These are phyloP conservation scores for Claviceps lovelessii DNA, from an alignment of 2,329 filamentous ascomycete species.

Conservation along the genomic window DNA sequence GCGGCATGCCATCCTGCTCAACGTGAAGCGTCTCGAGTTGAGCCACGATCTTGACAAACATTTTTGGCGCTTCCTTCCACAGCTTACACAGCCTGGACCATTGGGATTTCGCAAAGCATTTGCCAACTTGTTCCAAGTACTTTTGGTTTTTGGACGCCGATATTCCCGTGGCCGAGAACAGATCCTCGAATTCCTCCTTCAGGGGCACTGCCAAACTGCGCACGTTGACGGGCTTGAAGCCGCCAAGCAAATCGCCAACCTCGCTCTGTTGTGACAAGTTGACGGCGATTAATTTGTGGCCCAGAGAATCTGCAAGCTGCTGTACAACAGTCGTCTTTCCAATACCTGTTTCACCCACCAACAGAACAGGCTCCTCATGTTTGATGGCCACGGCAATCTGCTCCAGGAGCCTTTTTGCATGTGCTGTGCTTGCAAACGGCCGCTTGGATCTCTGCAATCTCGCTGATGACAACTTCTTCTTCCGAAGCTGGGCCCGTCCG, in stretches of 20 bases:
- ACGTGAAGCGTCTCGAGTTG: slow-evolving; percentile 34
- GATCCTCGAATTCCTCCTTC: slow-evolving; percentile 83
- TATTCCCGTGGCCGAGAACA: slow-evolving; percentile 75
- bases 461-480: slow-evolving; percentile 35
- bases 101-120: slow-evolving; percentile 64
- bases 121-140: slow-evolving; percentile 68
- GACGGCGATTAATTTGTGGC: slow-evolving; percentile 78
- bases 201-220: slow-evolving; percentile 76
- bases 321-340: slow-evolving; percentile 96
- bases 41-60: slow-evolving; percentile 60
- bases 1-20: slow-evolving; percentile 20
- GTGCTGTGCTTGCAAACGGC: slow-evolving; percentile 77
- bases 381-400: slow-evolving; percentile 73
- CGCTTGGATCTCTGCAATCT: slow-evolving; percentile 38
- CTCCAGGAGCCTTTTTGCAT: slow-evolving; percentile 73
- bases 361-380: slow-evolving; percentile 72
- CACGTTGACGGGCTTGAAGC: slow-evolving; percentile 90
- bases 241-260: slow-evolving; percentile 85
- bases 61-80: slow-evolving; percentile 78
- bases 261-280: slow-evolving; percentile 98
- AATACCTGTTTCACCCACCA: slow-evolving; percentile 98
- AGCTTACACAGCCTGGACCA: slow-evolving; percentile 78
- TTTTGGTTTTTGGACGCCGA: slow-evolving; percentile 75
- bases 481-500: slow-evolving; percentile 51
- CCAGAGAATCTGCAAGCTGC: slow-evolving; percentile 70